Evolutionary conservation across 768 basidiomycete species (phyloP), one percentile per base, ranked within the genome.

Genomic region (Cystobasidium ongulense): DNA sequence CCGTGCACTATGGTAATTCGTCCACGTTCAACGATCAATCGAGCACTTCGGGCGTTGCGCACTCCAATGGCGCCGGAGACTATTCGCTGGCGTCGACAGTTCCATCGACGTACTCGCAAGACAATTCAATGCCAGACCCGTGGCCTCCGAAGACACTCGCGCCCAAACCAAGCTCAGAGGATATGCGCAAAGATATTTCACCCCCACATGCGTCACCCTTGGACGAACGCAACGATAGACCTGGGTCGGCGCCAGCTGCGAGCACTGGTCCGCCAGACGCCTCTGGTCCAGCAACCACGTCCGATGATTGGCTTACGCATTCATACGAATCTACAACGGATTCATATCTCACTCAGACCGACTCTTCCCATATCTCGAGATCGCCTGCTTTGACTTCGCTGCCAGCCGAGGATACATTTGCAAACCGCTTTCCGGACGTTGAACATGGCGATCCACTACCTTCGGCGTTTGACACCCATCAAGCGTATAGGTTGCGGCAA

Each of bases 361-460:
- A 35, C 11, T 27, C 25, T 21, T 29, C 11, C 27, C 21, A n/a
- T n/a, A 7, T n/a, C 52, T 7, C 31, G 25, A 15, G 64, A 21
- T 52, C 29, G 1, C 36, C 65, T 46, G 43, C 65, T 31, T 31
- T 67, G 18, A 17, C 25, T 17, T 39, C 63, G 25, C 65, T 10
- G n/a, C 15, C 43, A 2, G 5, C 39, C 29, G 36, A 4, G 25
- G 65, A 67, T 36, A 35, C 50, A 5, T 71, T 71, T 36, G 13
- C 50, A 10, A 59, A 71, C 53, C 52, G 68, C 5, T 71, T 71
- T 61, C 68, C 68, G 41, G 68, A 71, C 25, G 68, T 71, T 31
- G 68, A 71, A n/a, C 53, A 54, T 8, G 68, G 36, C 35, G 68
- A 7, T 21, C 46, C 46, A 21, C 21, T 50, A n/a, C 46, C 46